Evolutionary conservation across 805 yeast species (phyloP).

Genomic region (Lipomyces oligophaga): DNA sequence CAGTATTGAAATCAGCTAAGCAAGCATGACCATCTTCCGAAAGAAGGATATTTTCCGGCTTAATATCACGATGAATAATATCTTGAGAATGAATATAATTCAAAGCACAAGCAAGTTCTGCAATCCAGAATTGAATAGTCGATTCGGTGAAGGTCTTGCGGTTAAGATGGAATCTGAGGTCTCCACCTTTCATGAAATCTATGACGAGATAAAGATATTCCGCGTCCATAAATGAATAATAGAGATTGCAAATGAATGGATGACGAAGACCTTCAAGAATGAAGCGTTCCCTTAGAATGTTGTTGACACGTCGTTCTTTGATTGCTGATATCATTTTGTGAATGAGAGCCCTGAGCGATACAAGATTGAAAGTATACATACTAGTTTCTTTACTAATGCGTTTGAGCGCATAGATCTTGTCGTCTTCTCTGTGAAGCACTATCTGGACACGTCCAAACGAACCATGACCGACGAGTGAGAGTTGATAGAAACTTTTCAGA

Average conservation of each 20-base stretch:
- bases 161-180: constrained; percentile 32
- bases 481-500: constrained; percentile 29
- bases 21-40: constrained; percentile 64
- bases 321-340: constrained; percentile 8
- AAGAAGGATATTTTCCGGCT: constrained; percentile 45
- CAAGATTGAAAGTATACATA: background rate
- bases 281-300: constrained; percentile 32
- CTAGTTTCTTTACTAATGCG: constrained; percentile 32
- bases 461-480: constrained; percentile 77
- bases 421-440: constrained; percentile 28
- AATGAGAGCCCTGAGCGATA: background rate
- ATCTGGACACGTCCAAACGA: constrained; percentile 79
- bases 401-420: constrained; percentile 31
- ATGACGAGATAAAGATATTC: constrained; percentile 31
- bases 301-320: constrained; percentile 20
- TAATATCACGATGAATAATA: constrained; percentile 28
- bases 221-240: constrained; percentile 34
- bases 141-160: constrained; percentile 31
- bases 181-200: constrained; percentile 36
- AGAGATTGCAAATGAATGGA: constrained; percentile 33
- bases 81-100: constrained; percentile 26
- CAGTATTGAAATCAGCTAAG: constrained; percentile 51
- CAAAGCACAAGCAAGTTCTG: constrained; percentile 35
- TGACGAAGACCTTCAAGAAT: constrained; percentile 31
- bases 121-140: constrained; percentile 32